Evolutionary conservation across 1,284 basidiomycete species (phyloP), one percentile per base, ranked within the genome.

Genomic region (Tylopilus sp.): DNA sequence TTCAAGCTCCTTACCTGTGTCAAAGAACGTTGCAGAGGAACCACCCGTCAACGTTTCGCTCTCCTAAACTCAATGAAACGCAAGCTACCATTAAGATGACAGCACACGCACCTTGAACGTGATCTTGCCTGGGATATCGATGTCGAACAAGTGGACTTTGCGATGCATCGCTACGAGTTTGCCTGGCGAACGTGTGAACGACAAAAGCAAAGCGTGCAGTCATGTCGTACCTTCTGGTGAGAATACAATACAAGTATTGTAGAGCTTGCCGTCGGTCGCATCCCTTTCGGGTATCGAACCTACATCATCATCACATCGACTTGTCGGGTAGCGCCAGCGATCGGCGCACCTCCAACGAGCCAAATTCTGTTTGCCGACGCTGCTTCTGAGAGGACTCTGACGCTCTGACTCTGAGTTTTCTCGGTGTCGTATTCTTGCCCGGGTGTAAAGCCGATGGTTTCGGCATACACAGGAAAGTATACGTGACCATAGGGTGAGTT

Each of bases 81-180:
- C 14, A 28, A n/a, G 30, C 29, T n/a, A 34, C 17, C 24, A 18
- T 21, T 34, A 11, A 5, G 12, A 46, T 33, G 28, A n/a, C 24
- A 31, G 34, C n/a, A n/a, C 9, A 56, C 72, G 55, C 50, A 88
- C 93, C 76, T 95, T 95, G 82, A 99, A 99, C 4, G 75, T 93
- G 70, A 99, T 97, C 68, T 91, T 88, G 17, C 95, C 95, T 0
- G 94, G 94, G 49, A 98, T 95, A 66, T 99, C 91, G 55, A 99
- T 98, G 68, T 99, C 95, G 65, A 99, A 99, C 9, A 99, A 75
- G 65, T 99, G 96, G 2, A 99, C 81, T 70, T 99, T 98, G 48
- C 95, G 83, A 68, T 98, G 92, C 33, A 82, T 82, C 0, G 90
- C 88, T 26, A 99, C 82, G 36, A 98, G 78, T 45, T 88, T 82